Evolutionary conservation across 495 filamentous ascomycete genomes (phyloP), one percentile per base, ranked within the genome.

Genomic region (Hypoxylon fuscum): DNA sequence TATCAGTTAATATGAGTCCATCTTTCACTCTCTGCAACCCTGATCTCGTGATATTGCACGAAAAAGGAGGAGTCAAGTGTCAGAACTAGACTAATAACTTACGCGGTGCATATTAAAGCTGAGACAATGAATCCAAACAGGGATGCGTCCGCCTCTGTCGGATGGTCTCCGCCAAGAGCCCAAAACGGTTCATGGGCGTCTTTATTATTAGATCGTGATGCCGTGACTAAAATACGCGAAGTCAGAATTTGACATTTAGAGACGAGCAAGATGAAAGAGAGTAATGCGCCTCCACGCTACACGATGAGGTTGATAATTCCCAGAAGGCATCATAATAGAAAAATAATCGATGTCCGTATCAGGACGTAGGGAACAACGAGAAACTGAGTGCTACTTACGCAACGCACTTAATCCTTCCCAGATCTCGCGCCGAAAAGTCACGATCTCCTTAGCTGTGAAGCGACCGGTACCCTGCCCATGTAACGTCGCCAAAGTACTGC

Each of bases 71-170:
- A 2, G 41, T 3, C 12, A 11, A 10, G 31, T 3, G 10, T 34
- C 5, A 14, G 43, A 18, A 55, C 14, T 34, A 44, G 25, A 27
- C 5, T 10, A 23, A 18, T 44, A n/a, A 82, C 85, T 72, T 73
- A 88, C 87, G 82, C 81, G 21, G 64, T 69, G 57, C 78, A 83
- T 40, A 85, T 62, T 45, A 88, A 62, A 5, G 55, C 71, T 14
- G 77, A 76, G 12, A 72, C 69, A 23, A 88, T 68, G 63, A 88
- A 87, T 0, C 82, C 86, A 72, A 82, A 89, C 4, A 88, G 18
- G 0, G 70, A 72, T 4, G 81, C 68, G 69, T 89, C 87, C 0
- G 74, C 81, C 53, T 88, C 87, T 0, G 81, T 83, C 3, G 86
- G 86, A 6, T 62, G 34, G 0, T 78, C 68, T 0, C 82, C 81